Evolutionary conservation across 2,329 filamentous ascomycete species (phyloP).

Genomic region (Fusarium clavum): DNA sequence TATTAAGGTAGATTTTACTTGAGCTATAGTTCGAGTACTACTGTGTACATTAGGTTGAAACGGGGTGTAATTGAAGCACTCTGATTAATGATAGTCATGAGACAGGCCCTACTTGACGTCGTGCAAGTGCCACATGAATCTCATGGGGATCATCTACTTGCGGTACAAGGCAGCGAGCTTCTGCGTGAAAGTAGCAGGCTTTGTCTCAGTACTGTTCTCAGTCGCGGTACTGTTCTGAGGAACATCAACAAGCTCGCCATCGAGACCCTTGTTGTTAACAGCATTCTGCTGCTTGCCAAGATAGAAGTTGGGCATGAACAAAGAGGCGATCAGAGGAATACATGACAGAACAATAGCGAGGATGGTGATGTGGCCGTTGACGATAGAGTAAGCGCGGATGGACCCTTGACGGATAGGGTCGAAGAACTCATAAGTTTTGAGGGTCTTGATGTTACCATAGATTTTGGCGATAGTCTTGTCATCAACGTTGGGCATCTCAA

Average conservation of each 20-base stretch:
- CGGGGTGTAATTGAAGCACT: accelerated
- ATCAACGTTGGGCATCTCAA: conserved; percentile 47
- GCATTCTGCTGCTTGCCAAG: conserved; percentile 52
- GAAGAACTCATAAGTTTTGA: conserved; percentile 49
- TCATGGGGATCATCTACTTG: neutral
- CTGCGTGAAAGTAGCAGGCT: conserved; percentile 15
- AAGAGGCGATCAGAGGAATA: conserved; percentile 50
- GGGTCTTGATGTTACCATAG: conserved; percentile 52
- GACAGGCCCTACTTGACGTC: too few species aligned
- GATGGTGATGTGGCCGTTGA: conserved; percentile 52
- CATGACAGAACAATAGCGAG: conserved; percentile 47
- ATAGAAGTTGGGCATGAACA: conserved; percentile 58
- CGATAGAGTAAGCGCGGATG: conserved; percentile 51
- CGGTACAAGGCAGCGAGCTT: conserved; percentile 21
- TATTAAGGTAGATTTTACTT: neutral
- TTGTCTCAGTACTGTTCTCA: neutral
- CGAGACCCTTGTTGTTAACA: conserved; percentile 50
- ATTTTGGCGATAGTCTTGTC: conserved; percentile 44
- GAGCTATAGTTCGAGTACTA: too few species aligned
- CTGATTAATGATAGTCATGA: accelerated
- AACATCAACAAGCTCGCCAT: conserved; percentile 46
- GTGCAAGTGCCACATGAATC: accelerated
- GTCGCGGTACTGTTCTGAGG: conserved; percentile 14
- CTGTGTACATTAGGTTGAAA: neutral
- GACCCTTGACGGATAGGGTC: conserved; percentile 53